Base-by-base conservation (phyloP, 371 early-diverging fungal species). In the Modicella reniformis region DNA sequence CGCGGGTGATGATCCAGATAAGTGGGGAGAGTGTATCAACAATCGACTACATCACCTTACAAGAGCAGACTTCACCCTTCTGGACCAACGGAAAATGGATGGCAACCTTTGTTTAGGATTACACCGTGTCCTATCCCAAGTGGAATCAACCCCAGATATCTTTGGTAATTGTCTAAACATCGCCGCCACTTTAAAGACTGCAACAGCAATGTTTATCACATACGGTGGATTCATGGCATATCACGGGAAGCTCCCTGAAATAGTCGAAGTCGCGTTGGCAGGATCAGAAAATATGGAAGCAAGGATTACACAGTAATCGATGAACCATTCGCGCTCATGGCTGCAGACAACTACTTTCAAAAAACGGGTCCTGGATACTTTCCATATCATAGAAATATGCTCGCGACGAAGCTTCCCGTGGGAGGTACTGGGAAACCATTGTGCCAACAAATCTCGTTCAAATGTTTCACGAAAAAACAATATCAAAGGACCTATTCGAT, bases 41-140 rank as follows among this genome's bases (percentile, higher is more conserved):
- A 33, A 44, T n/a, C 59, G 29, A 48, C 34, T 57, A 48, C 17
- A 62, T 54, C 57, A 51, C 41, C 53, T 72, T 41, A 72, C 63
- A 34, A 62, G 56, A 7, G 62, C 68, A 21, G 26, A 6, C 15
- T 37, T 49, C 50, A 34, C 26, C 33, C 60, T 47, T 37, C 50
- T 47, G 28, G 29, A 40, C 34, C 57, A 62, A 37, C 49, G 50
- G 40, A 55, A 34, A 40, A 50, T 29, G 48, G 40, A 62, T 34
- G 73, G 59, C 3, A 72, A 72, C 67, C 63, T 69, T 12, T 62
- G 70, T 40, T 30, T 15, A 12, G 63, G 62, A 33, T 19, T 69
- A 17, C 17, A n/a, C 9, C 44, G 61, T 28, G 34, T 67, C 23
- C 23, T 60, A 19, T 21, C 40, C 0, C 67, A 41, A 10, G 55